Conservation (phyloP, 441 rosid species). For the Syzygium malaccense region DNA sequence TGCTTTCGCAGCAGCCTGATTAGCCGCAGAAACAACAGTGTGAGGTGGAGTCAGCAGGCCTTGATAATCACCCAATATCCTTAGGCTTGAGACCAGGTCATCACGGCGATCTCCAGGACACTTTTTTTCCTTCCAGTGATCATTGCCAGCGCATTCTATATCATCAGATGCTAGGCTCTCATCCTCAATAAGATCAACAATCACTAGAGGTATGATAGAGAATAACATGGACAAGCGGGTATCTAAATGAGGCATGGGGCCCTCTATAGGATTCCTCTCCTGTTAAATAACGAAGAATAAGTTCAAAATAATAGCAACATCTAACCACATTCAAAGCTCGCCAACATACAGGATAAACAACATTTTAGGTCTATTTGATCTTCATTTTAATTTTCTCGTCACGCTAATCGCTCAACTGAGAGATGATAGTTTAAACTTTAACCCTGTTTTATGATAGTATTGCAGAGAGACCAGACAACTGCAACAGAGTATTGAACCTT, state of each 20-base stretch:
- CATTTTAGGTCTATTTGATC: neutral
- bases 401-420: neutral
- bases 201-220: constrained; percentile 55
- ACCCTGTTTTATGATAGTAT: neutral
- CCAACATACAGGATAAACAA: neutral
- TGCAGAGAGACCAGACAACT: neutral
- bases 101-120: constrained; percentile 33
- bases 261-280: constrained; percentile 81
- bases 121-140: constrained; percentile 23
- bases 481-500: neutral
- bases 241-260: constrained; percentile 67
- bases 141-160: constrained; percentile 16
- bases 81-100: constrained; percentile 61
- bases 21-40: constrained; percentile 62
- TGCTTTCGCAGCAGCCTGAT: constrained; percentile 66
- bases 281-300: constrained; percentile 15
- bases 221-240: constrained; percentile 65
- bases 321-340: neutral
- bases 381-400: neutral
- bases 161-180: constrained; percentile 29
- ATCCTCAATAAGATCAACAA: constrained; percentile 63
- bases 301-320: neutral
- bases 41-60: constrained; percentile 66
- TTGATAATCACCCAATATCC: constrained; percentile 59
- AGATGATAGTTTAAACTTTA: neutral